Evolutionary conservation across 1,284 basidiomycete species (phyloP).

Genomic region (Irpex lacteus): DNA sequence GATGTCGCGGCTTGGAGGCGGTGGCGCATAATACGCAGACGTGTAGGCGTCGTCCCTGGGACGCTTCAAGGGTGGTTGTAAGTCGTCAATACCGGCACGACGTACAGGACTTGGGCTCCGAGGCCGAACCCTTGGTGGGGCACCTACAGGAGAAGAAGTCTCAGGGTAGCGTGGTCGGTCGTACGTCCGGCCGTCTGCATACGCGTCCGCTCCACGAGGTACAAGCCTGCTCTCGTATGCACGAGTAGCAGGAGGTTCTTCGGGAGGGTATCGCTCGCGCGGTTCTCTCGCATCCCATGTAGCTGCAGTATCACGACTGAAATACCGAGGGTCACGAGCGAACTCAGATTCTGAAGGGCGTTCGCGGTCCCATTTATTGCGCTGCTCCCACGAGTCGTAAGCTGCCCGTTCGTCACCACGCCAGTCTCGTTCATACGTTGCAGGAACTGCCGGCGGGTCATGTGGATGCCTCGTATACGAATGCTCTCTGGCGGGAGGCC

Average conservation of each 20-base stretch:
- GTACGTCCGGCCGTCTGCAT: conserved; percentile 12
- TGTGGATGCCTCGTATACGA: conserved; percentile 16
- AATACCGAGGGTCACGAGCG: conserved; percentile 16
- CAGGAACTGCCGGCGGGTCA: conserved; percentile 14
- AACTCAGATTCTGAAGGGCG: conserved; percentile 20
- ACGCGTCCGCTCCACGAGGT: conserved; percentile 27
- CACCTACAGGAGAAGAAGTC: conserved; percentile 16
- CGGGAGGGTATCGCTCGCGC: conserved; percentile 26
- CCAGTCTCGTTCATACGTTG: conserved; percentile 24
- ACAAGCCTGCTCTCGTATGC: conserved; percentile 27
- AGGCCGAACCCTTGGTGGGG: conserved; percentile 28
- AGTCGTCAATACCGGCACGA: conserved; percentile 21
- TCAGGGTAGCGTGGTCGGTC: conserved; percentile 26
- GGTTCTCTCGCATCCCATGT: conserved; percentile 31
- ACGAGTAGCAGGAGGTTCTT: conserved; percentile 17
- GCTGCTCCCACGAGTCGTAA: conserved; percentile 21
- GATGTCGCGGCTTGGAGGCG: conserved; percentile 14
- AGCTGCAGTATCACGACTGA: conserved; percentile 23
- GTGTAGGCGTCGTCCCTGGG: conserved; percentile 28
- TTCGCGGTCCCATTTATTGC: conserved; percentile 22
- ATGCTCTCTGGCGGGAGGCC: conserved; percentile 22
- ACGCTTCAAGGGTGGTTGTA: conserved; percentile 32
- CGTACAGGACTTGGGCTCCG: conserved; percentile 30
- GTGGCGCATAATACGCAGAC: conserved; percentile 18
- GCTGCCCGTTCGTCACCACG: conserved; percentile 22